Base-by-base conservation (phyloP, 1,284 basidiomycete species). In the Sporisorium iseilematis-ciliati region DNA sequence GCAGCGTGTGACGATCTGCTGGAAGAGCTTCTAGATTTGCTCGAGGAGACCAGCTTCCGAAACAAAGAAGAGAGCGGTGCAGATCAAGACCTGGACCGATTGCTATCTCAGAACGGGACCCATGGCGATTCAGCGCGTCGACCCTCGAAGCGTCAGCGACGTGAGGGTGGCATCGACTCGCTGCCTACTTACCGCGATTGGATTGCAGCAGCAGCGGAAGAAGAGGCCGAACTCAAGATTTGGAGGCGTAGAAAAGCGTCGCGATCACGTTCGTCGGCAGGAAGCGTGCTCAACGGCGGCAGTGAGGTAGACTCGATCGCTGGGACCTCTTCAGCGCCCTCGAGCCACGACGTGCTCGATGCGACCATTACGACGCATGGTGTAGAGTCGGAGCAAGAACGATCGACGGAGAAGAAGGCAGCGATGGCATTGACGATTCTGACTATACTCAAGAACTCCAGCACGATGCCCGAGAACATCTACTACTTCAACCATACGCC, bases 381-480 rank as follows among this genome's bases (percentile, higher is more conserved):
- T 23, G 71, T 74, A 4, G 56, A 72, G 43, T 58, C 61, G 21
- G 71, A 69, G 43, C 54, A 67, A 38, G 80, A 82, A 48, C 73
- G 73, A 6, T 49, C 50, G 7, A 64, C 65, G 2, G 71, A 81
- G 45, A 78, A 76, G 16, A 59, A 55, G 29, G 91, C 88, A 26
- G 91, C 92, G 65, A 86, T 91, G 54, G 88, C 95, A 45, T 88
- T 94, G 31, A 87, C 91, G 1, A 88, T 92, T 45, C 85, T 92
- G 51, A 94, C 93, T 82, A 91, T 98, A 76, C 87, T 98, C 55
- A 92, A 94, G 53, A 97, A 97, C 86, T 88, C 97, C 71, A 90
- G 93, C 7, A 87, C 90, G 58, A 87, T 92, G 69, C 87, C 87
- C 4, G 92, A 95, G 65, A 97, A 97, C 81, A 86, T 88, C 62